phyloP scores from a whole-genome alignment of 176 grass and related monocot genomes.

The Juncus inflexus region DNA sequence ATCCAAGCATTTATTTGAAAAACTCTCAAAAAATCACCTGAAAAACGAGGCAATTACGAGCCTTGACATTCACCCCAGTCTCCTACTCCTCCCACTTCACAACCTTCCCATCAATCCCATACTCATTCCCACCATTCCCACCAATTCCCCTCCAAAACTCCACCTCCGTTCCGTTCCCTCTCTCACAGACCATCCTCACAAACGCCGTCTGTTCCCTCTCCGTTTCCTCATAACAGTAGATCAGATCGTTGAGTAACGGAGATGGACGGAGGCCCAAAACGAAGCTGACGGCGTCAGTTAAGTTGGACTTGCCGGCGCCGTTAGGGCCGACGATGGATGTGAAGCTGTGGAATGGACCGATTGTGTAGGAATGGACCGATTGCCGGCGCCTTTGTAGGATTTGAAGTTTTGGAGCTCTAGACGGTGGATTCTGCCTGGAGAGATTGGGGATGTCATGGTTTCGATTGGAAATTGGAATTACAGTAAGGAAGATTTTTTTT shows the following conservation, averaged over 20 bases:
- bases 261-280: slow-evolving; percentile 84
- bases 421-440: slow-evolving; percentile 65
- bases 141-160: slow-evolving; percentile 71
- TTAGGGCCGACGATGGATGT: slow-evolving; percentile 91
- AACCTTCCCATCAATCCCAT: slow-evolving; percentile 51
- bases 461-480: background rate
- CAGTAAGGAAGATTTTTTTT: no score
- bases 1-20: no score
- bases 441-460: slow-evolving; percentile 38
- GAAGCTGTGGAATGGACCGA: slow-evolving; percentile 88
- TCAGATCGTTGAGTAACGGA: slow-evolving; percentile 86
- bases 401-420: slow-evolving; percentile 96
- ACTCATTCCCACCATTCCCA: slow-evolving; percentile 61
- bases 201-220: slow-evolving; percentile 89
- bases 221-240: slow-evolving; percentile 78
- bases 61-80: slow-evolving; percentile 91
- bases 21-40: slow-evolving; percentile 58
- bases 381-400: slow-evolving; percentile 92
- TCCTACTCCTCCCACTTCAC: slow-evolving; percentile 87
- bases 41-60: slow-evolving; percentile 92
- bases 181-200: slow-evolving; percentile 66
- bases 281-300: slow-evolving; percentile 97
- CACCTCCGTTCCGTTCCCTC: slow-evolving; percentile 32
- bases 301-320: slow-evolving; percentile 89
- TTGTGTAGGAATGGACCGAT: no score